Evolutionary conservation across 2,329 filamentous ascomycete species (phyloP).

Genomic region (Fusarium stilboides): DNA sequence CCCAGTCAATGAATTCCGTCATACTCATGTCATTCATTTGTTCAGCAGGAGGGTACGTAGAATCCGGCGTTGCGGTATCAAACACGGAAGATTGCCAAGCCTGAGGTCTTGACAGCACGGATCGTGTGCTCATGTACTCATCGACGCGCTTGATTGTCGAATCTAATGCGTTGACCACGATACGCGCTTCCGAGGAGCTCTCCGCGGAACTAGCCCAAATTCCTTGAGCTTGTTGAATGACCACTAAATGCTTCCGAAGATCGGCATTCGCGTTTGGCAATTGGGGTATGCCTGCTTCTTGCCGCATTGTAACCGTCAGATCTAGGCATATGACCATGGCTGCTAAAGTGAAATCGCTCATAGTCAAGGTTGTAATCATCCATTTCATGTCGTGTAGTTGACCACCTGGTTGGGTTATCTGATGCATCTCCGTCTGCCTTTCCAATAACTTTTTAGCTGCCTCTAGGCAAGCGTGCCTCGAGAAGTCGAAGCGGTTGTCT

Average conservation of each 20-base stretch:
- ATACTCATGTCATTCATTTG: conserved; percentile 21
- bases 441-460: conserved; percentile 48
- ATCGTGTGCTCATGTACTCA: neutral
- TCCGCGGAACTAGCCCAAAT: conserved; percentile 41
- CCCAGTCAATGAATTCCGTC: conserved; percentile 44
- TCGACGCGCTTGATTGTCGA: conserved; percentile 39
- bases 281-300: neutral
- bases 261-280: fast-evolving
- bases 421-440: conserved; percentile 52
- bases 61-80: fast-evolving
- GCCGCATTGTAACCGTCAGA: conserved; percentile 44
- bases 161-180: conserved; percentile 38
- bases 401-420: conserved; percentile 59
- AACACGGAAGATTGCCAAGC: neutral
- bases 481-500: conserved; percentile 31
- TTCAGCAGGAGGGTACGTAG: neutral
- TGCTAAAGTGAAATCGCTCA: conserved; percentile 67
- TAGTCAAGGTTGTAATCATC: conserved; percentile 61
- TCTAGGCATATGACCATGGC: conserved; percentile 66
- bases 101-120: fast-evolving
- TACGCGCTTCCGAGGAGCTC: conserved; percentile 38
- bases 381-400: conserved; percentile 61
- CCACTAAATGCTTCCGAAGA: neutral
- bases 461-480: conserved; percentile 45
- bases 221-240: conserved; percentile 35